Base-by-base conservation (phyloP, 345 rosid species). In the Raphanus sativus region DNA sequence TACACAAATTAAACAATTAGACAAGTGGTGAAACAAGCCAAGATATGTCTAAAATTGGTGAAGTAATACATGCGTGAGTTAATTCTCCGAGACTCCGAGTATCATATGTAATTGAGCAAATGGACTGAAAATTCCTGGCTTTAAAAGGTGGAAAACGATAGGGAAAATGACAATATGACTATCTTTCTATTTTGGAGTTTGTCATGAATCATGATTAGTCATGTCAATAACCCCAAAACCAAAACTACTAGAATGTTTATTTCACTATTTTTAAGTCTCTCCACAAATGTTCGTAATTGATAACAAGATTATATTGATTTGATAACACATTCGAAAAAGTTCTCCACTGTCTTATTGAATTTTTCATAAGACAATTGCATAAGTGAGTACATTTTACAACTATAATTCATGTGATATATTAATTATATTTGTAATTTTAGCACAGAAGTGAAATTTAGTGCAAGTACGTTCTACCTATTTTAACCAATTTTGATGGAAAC, bases 21-120 rank as follows among this genome's bases (percentile, higher is more conserved):
- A 60, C 29, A 68, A 75, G 16, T 75, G 48, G 74, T 68, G 33
- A 48, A 21, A 40, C 32, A 32, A 21, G 11, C 24, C 15, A 61
- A 45, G 68, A 15, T 68, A 17, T 33, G 62, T 75, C 62, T 62
- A 45, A 75, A 42, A 26, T 30, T 45, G 38, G 61, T 24, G 38
- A 40, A 52, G 16, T 72, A 40, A 40, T 40, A 40, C 12, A 38
- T 38, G 45, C 9, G 45, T 40, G 48, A 40, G 48, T 40, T 40
- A 40, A 40, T 40, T 40, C 48, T 40, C 48, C 48, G 48, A 40
- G 48, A 40, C 12, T 40, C 13, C 11, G 40, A 29, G 12, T 61
- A 42, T 11, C 67, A 42, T 61, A 11, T 42, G 34, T 66, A 65
- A 38, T 16, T 66, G 30, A 55, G 45, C 65, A 48, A 48, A 50